Evolutionary conservation across 2,329 filamentous ascomycete genomes (phyloP).

Genomic region (Aureobasidium sp.): DNA sequence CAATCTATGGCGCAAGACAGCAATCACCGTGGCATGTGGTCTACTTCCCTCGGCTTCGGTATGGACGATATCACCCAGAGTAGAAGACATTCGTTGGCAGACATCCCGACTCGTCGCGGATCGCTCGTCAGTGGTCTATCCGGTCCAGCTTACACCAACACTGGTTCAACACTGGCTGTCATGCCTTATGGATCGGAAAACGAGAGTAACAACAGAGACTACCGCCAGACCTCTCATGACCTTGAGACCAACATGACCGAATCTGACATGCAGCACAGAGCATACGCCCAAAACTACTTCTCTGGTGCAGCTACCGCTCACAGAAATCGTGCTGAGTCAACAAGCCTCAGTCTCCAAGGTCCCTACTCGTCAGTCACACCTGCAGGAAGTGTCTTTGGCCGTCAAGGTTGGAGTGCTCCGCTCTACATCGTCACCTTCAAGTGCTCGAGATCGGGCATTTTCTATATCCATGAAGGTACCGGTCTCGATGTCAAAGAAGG

Average conservation of each 20-base stretch:
- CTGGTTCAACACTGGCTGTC: neutral
- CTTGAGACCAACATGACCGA: slow-evolving; percentile 11
- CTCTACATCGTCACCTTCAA: slow-evolving; percentile 94
- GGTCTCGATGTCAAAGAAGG: slow-evolving; percentile 83
- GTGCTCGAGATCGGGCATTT: slow-evolving; percentile 88
- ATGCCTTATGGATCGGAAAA: neutral
- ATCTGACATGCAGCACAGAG: slow-evolving; percentile 13
- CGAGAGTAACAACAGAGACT: neutral
- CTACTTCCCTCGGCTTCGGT: slow-evolving; percentile 7
- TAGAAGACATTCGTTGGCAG: slow-evolving; percentile 68
- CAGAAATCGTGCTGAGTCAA: slow-evolving; percentile 15
- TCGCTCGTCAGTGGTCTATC: slow-evolving; percentile 20
- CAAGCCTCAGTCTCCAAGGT: slow-evolving; percentile 19
- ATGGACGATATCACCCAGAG: slow-evolving; percentile 60
- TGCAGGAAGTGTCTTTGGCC: slow-evolving; percentile 18
- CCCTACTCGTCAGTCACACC: slow-evolving; percentile 8
- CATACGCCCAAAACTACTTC: slow-evolving; percentile 16
- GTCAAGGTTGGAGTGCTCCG: slow-evolving; percentile 51
- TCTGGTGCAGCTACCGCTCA: slow-evolving; percentile 14
- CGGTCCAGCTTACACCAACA: neutral
- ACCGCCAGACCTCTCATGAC: neutral
- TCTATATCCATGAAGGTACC: slow-evolving; percentile 93
- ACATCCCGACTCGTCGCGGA: slow-evolving; percentile 29
- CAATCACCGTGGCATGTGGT: slow-evolving; percentile 4
- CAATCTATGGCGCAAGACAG: slow-evolving; percentile 47